Evolutionary conservation across 345 rosid genomes (phyloP), one percentile per base, ranked within the genome.

Genomic region (Pseudoturritis turrita): DNA sequence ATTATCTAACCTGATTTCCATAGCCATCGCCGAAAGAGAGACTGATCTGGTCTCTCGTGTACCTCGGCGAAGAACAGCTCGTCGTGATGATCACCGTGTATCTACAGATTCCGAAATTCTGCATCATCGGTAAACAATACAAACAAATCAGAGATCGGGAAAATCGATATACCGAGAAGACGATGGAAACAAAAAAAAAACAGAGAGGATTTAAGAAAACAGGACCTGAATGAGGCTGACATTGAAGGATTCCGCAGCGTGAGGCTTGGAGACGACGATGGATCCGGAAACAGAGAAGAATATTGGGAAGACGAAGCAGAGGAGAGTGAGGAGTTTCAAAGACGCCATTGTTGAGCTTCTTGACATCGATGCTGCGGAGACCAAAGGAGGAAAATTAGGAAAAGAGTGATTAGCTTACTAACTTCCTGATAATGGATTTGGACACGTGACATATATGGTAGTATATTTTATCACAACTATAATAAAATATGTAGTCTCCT

Each of bases 1-100:
- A 44, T 33, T 3, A 33, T 37, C 13, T 7, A 11, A 87, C 89
- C 88, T 80, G 88, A 76, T 84, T 81, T 68, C 89, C 96, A 62
- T 84, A 80, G 43, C 84, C 84, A 63, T 89, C 89, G 0, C 96
- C 89, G 33, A 88, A 89, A 0, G 84, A 43, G 10, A 89, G 80
- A 39, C 96, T 84, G 71, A 89, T 85, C 43, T 82, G 96, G 68
- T 89, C 96, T 58, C 88, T 61, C 0, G 89, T 84, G 58, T 80
- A 83, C 22, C 13, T 29, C 10, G 88, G 73, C 2, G 96, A 89
- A 11, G 87, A 75, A 58, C 87, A 84, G 77, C 92, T 84, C 14
- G 93, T 89, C 35, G 74, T 62, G 29, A 86, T 69, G 5, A 60
- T 28, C 33, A 84, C 86, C 3, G 80, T 75, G 71, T 88, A 90